phyloP scores from a whole-genome alignment of 139 green algal species.

The Coelastrella sp. region DNA sequence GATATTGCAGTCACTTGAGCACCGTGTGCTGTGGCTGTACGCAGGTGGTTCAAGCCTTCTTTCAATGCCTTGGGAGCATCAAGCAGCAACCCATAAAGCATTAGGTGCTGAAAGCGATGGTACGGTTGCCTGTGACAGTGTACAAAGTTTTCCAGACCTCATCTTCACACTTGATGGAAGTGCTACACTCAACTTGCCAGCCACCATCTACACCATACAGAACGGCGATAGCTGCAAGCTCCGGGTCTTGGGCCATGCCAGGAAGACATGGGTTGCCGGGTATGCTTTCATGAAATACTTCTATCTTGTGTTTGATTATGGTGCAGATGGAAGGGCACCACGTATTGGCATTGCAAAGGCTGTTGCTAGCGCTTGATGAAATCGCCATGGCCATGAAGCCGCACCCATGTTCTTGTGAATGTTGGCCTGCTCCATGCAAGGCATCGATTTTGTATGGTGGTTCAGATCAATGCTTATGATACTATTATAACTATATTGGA shows the following conservation, averaged over 20 bases:
- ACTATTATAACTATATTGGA: too few species aligned
- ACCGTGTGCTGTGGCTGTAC: too few species aligned
- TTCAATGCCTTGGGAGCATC: neutral
- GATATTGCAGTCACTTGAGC: too few species aligned
- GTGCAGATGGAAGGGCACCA: neutral
- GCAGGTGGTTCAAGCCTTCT: neutral
- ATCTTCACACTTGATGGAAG: neutral
- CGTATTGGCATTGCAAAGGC: neutral
- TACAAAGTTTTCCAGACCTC: neutral
- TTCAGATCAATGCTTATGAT: too few species aligned
- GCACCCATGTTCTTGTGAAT: too few species aligned
- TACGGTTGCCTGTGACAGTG: neutral
- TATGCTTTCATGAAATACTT: neutral
- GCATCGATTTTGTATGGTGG: too few species aligned
- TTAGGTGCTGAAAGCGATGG: neutral
- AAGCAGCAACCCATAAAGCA: neutral
- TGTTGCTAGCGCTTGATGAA: neutral
- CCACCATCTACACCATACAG: neutral
- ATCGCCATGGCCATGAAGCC: too few species aligned
- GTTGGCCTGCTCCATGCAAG: too few species aligned
- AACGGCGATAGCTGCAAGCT: neutral
- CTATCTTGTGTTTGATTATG: neutral
- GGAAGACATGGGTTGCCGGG: neutral
- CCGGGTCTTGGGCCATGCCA: neutral
- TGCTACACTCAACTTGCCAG: neutral